Evolutionary conservation across 2,329 filamentous ascomycete species (phyloP).

Genomic region (Didymella lethalis): DNA sequence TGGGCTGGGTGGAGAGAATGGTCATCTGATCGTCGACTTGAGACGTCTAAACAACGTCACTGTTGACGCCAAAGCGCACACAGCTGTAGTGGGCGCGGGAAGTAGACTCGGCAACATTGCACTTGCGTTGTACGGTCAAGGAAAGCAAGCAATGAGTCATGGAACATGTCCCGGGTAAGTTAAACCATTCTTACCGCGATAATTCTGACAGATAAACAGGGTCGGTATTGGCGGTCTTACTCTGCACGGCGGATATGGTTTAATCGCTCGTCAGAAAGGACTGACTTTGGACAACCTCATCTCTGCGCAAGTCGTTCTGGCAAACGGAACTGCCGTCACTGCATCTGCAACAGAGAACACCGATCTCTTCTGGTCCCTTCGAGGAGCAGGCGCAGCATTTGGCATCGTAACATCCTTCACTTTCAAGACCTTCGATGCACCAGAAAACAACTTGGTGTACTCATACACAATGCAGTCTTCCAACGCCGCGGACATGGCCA

Average conservation of each 20-base stretch:
- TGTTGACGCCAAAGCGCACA: neutral
- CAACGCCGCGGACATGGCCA: neutral
- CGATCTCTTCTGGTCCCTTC: conserved; percentile 54
- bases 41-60: neutral
- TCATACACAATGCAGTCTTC: neutral
- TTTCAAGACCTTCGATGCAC: conserved; percentile 23
- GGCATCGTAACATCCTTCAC: conserved; percentile 50
- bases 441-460: neutral
- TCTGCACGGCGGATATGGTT: neutral
- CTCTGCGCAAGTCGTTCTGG: neutral
- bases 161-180: neutral
- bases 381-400: conserved; percentile 52
- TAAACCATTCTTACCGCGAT: neutral
- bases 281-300: neutral
- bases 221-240: neutral
- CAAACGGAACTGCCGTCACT: neutral
- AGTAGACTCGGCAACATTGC: neutral
- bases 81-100: neutral
- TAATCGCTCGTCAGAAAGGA: neutral
- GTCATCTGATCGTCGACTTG: neutral
- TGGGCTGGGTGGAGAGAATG: neutral
- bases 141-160: neutral
- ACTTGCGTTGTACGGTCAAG: neutral
- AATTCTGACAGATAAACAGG: neutral
- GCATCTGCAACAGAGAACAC: conserved; percentile 33